Conservation (phyloP, 331 rosid genomes). For the Pyrus hybrid region DNA sequence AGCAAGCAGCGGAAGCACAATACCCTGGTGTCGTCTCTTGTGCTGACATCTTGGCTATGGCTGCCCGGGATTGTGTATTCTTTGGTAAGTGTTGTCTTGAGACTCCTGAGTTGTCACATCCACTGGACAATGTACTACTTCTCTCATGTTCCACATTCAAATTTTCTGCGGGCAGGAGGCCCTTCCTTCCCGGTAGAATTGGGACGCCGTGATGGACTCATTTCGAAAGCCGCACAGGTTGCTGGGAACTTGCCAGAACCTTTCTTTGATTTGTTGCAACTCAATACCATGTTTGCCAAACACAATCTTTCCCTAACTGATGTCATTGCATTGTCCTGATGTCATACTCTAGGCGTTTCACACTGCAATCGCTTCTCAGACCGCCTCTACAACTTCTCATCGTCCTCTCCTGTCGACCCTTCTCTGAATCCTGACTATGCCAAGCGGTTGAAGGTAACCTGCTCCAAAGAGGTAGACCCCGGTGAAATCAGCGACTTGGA, state of each 20-base stretch:
- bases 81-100: constrained; percentile 34
- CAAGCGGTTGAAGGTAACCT: constrained; percentile 12
- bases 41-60: constrained; percentile 75
- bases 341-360: constrained; percentile 70
- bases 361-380: constrained; percentile 51
- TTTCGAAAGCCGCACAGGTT: constrained; percentile 44
- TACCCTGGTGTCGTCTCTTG: constrained; percentile 80
- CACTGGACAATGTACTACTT: not conserved
- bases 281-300: constrained; percentile 31
- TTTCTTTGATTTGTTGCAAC: constrained; percentile 31
- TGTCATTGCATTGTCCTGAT: constrained; percentile 74
- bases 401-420: constrained; percentile 55
- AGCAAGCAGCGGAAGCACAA: constrained; percentile 55
- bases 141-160: not conserved
- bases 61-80: constrained; percentile 65
- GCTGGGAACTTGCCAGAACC: constrained; percentile 52
- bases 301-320: constrained; percentile 43
- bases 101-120: not conserved
- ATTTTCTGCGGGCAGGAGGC: constrained; percentile 50
- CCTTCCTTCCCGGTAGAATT: constrained; percentile 61
- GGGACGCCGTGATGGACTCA: constrained; percentile 72
- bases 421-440: constrained; percentile 38
- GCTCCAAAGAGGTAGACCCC: constrained; percentile 47
- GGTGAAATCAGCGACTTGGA: constrained; percentile 31
- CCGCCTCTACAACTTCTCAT: constrained; percentile 37